Percentiles rank a stretch among this genome's conserved stretches.
Evolutionary conservation across 306 rosid species (phyloP).

Genomic region (Heteromeles arbutifolia): DNA sequence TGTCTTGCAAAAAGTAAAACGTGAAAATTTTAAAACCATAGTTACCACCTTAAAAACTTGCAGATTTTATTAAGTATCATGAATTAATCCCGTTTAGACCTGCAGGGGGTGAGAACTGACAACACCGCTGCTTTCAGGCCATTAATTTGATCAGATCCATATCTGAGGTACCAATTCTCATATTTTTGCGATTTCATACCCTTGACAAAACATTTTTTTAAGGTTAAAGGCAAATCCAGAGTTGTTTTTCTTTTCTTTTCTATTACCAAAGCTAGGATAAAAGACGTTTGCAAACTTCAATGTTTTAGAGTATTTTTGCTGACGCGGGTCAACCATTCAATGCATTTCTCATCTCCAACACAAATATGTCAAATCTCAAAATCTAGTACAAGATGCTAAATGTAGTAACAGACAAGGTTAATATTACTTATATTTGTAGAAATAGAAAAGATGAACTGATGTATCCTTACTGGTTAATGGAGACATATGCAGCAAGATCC

Average conservation of each 20-base stretch:
- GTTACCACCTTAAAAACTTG: not conserved
- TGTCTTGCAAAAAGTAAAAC: not conserved
- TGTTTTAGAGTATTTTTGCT: not conserved
- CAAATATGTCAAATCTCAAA: not conserved
- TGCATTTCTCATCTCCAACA: not conserved
- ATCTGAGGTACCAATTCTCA: not conserved
- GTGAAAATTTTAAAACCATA: not conserved
- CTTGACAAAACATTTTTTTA: not conserved
- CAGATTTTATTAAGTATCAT: not conserved
- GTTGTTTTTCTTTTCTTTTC: not conserved
- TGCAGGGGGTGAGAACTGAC: not conserved
- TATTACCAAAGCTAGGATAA: not conserved
- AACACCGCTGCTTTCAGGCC: not conserved
- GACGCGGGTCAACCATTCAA: not conserved
- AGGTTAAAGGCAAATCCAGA: not conserved
- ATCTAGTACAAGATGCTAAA: not conserved
- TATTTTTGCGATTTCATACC: not conserved
- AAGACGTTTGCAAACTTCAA: not conserved
- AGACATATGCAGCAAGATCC: slow-evolving; percentile 84
- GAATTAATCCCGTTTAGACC: not conserved
- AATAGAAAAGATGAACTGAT: not conserved
- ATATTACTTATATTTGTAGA: not conserved
- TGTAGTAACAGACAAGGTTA: not conserved
- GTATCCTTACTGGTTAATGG: slow-evolving; percentile 71
- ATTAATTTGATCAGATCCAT: not conserved